These are phyloP conservation scores for Herpetospermum pedunculosum DNA, from an alignment of 306 rosid genomes.

Conservation along the genomic window DNA sequence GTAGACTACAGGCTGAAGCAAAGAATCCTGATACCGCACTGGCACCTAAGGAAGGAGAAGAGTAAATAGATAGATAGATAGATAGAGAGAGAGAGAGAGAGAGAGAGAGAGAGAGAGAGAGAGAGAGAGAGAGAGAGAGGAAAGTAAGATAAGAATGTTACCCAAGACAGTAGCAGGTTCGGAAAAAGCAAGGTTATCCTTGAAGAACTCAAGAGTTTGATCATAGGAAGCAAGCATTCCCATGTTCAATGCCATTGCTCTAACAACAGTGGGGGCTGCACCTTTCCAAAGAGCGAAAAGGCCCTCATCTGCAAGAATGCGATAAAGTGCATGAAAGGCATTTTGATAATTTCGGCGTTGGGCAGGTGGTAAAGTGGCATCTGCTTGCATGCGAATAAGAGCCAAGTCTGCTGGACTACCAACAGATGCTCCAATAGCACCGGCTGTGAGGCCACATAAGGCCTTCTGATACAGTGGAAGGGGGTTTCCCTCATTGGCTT, in stretches of 20 bases:
- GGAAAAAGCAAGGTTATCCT: conserved; percentile 66
- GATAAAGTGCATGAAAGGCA: conserved; percentile 87
- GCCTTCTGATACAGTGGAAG: conserved; percentile 94
- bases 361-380: conserved; percentile 82
- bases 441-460: conserved; percentile 92
- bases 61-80: conserved; percentile 1
- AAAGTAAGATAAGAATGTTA: too few relatives aligned
- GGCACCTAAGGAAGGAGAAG: conserved; percentile 28
- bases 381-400: conserved; percentile 97
- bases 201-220: conserved; percentile 86
- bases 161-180: conserved; percentile 72
- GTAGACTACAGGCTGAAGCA: conserved; percentile 65
- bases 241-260: conserved; percentile 80
- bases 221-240: conserved; percentile 98
- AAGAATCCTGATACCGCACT: conserved; percentile 58
- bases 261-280: conserved; percentile 71
- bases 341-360: conserved; percentile 85
- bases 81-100: too few relatives aligned
- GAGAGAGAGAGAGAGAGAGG: too few relatives aligned
- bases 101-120: too few relatives aligned
- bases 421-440: conserved; percentile 87
- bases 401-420: conserved; percentile 98
- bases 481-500: conserved; percentile 98
- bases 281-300: conserved; percentile 70
- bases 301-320: conserved; percentile 53